Evolutionary conservation across 495 filamentous ascomycete species (phyloP), one percentile per base, ranked within the genome.

Genomic region (Endocarpon pusillum): DNA sequence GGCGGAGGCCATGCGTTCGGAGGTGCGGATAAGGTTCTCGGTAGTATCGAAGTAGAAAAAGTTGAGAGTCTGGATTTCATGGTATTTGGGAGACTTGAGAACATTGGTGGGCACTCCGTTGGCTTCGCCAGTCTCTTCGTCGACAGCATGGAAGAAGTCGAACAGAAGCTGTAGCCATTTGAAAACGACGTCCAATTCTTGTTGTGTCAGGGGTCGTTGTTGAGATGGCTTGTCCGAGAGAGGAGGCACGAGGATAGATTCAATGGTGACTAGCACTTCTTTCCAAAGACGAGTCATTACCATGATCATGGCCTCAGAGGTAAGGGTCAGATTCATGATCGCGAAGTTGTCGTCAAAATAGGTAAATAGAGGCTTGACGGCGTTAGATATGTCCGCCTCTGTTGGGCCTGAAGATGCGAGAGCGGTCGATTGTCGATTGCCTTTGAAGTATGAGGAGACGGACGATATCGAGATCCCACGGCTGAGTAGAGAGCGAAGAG

Each of bases 261-360:
- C 91, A 38, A 96, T 78, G 1, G 86, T 91, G 21, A 80, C 71
- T 3, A 99, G 66, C 7, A 94, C 85, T 54, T 94, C 91, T 52
- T 99, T 99, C 91, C 91, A 99, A 10, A 99, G 55, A 24, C 91
- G 73, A 17, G 83, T 89, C 91, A 99, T 99, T 37, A 99, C 86
- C 54, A 85, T 81, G 37, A 80, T 69, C 89, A 99, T 93, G 29
- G 91, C 86, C 33, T 82, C 72, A 21, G 78, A 75, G 2, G 91
- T 96, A 19, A 99, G 64, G 1, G 86, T 94, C 52, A 84, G 73
- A 56, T 94, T 93, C 82, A 99, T 89, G 48, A 94, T 94, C 23
- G 84, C 86, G 47, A 99, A 99, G 47, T 99, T 99, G 51, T 94
- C 91, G 49, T 96, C 82, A 48, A 99, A 96, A 51, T 99, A 99